Percentiles rank a stretch among this genome's conserved stretches.
These are phyloP conservation scores for Phytophthora boehmeriae DNA, from an alignment of 352 stramenopile species.

Conservation along the genomic window DNA sequence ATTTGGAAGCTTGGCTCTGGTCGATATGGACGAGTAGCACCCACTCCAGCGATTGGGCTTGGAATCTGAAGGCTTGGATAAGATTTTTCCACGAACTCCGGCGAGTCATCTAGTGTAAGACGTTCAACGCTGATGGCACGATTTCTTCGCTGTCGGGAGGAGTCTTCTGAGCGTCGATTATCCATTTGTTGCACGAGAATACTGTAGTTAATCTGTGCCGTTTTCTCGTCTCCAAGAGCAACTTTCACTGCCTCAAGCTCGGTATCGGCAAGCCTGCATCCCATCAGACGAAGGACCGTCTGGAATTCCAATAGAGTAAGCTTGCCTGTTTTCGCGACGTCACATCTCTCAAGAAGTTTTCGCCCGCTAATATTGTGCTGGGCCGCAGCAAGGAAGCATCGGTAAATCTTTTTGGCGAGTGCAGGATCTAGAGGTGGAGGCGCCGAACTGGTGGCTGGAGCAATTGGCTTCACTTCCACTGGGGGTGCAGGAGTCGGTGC, in stretches of 20 bases:
- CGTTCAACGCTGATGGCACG: constrained; percentile 12
- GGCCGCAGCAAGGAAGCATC: constrained; percentile 65
- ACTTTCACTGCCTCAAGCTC: constrained; percentile 63
- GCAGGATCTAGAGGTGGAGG: constrained; percentile 21
- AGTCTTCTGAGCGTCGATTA: constrained; percentile 9
- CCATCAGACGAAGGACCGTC: constrained; percentile 81
- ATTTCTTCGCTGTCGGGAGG: constrained; percentile 31
- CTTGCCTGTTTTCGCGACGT: constrained; percentile 50
- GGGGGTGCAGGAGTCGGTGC: constrained; percentile 5
- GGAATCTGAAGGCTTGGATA: constrained; percentile 8
- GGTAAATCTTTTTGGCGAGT: constrained; percentile 68
- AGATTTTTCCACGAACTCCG: constrained; percentile 19
- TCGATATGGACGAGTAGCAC: constrained; percentile 10
- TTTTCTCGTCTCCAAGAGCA: constrained; percentile 47
- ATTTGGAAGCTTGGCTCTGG: constrained; percentile 1
- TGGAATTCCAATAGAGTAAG: constrained; percentile 75
- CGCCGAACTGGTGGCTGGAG: constrained; percentile 1
- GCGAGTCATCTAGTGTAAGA: constrained; percentile 17
- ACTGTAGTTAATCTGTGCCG: constrained; percentile 56
- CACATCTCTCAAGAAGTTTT: constrained; percentile 77
- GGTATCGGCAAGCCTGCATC: constrained; percentile 52
- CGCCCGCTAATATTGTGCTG: constrained; percentile 79
- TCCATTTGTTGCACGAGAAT: constrained; percentile 55
- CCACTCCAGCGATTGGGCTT: constrained; percentile 18
- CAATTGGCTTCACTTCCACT: constrained; percentile 33